A percentile compares a stretch with the other conserved stretches of the same genome.
These are phyloP conservation scores for Datisca glomerata DNA, from an alignment of 306 rosid species.

Conservation along the genomic window DNA sequence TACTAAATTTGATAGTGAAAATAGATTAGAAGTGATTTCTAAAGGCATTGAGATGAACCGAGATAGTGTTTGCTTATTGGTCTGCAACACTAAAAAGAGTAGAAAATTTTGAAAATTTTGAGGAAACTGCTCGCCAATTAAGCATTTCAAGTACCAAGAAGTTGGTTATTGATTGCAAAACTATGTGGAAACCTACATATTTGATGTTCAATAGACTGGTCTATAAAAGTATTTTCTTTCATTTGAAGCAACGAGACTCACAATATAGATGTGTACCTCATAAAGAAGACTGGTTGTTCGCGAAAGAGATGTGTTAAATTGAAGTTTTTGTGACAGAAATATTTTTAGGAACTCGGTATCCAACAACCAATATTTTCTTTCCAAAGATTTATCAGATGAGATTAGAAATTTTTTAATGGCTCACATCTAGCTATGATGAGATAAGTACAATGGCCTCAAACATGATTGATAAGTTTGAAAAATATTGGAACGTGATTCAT, in stretches of 20 bases:
- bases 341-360: neutral
- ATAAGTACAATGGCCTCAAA: neutral
- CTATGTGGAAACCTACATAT: neutral
- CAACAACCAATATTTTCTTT: neutral
- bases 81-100: too few species aligned
- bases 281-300: neutral
- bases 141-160: too few species aligned
- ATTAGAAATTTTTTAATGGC: neutral
- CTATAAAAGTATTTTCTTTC: neutral
- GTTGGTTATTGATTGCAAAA: neutral
- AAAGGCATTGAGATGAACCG: neutral
- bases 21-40: neutral
- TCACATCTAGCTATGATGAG: neutral
- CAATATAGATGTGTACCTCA: too few species aligned
- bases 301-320: neutral
- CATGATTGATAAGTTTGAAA: too few species aligned
- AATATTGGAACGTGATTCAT: neutral
- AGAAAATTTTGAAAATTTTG: too few species aligned
- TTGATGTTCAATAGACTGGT: too few species aligned
- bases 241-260: neutral
- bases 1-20: neutral
- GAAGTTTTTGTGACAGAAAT: neutral
- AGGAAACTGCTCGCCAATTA: too few species aligned
- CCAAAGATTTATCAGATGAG: neutral
- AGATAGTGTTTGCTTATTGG: neutral